Conservation (phyloP, 495 filamentous ascomycete species). For the Pyronema domesticum region DNA sequence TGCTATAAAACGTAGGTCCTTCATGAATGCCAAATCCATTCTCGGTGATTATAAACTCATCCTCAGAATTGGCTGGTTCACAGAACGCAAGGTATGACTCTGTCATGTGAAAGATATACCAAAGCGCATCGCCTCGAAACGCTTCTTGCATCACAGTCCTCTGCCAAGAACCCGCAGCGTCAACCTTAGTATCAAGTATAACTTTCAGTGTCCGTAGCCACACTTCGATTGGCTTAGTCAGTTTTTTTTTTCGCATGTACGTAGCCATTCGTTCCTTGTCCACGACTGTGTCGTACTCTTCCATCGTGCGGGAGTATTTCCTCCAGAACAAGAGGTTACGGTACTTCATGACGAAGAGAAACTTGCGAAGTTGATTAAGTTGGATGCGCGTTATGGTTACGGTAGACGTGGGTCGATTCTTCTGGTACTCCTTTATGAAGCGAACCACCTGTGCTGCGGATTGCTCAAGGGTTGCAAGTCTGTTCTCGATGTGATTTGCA, state of each 20-base stretch:
- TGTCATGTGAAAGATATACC: conserved; percentile 28
- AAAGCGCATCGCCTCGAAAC: conserved; percentile 29
- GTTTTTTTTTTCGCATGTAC: conserved; percentile 32
- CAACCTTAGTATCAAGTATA: conserved; percentile 33
- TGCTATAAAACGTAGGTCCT: conserved; percentile 23
- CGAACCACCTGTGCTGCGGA: conserved; percentile 10
- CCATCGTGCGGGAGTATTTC: conserved; percentile 23
- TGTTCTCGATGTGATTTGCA: conserved; percentile 21
- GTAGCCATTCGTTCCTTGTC: conserved; percentile 27
- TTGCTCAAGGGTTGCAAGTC: conserved; percentile 19
- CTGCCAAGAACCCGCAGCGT: conserved; percentile 26
- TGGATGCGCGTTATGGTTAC: conserved; percentile 29
- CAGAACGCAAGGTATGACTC: conserved; percentile 32
- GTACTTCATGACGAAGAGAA: conserved; percentile 38
- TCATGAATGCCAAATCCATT: conserved; percentile 32
- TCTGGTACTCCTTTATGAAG: conserved; percentile 14
- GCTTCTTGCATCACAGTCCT: conserved; percentile 23
- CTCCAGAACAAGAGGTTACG: conserved; percentile 26
- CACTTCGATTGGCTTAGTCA: conserved; percentile 32
- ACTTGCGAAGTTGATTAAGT: conserved; percentile 32
- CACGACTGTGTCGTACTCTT: conserved; percentile 26
- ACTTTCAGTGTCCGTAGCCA: conserved; percentile 35
- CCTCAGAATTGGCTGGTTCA: conserved; percentile 24
- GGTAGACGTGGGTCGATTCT: conserved; percentile 6
- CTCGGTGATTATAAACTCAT: conserved; percentile 37